A percentile compares a stretch with the other conserved stretches of the same genome.
These are phyloP conservation scores for Pisolithus sp. DNA, from an alignment of 768 basidiomycete genomes.

Conservation along the genomic window DNA sequence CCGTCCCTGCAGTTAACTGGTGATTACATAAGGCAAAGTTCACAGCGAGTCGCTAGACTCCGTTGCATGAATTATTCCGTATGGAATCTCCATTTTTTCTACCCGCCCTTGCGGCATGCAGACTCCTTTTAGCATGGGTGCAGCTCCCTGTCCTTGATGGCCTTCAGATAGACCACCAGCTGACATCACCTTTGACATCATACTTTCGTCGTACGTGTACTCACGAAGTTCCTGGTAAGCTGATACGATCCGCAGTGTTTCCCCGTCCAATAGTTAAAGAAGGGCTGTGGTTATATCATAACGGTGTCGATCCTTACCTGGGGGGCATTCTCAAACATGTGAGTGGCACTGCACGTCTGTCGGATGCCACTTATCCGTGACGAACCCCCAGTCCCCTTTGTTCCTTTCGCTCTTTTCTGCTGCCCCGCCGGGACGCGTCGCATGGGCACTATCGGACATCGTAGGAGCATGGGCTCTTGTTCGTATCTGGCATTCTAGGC, in stretches of 20 bases:
- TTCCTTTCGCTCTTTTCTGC: conserved; percentile 71
- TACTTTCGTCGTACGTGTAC: conserved; percentile 61
- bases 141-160: conserved; percentile 36
- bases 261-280: conserved; percentile 62
- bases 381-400: conserved; percentile 64
- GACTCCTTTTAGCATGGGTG: conserved; percentile 48
- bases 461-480: conserved; percentile 64
- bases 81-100: conserved; percentile 23
- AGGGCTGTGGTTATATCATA: conserved; percentile 73
- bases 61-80: neutral
- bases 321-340: conserved; percentile 87
- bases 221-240: neutral
- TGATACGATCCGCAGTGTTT: conserved; percentile 1
- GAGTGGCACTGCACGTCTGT: conserved; percentile 20
- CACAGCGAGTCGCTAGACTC: too few relatives aligned
- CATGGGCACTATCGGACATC: conserved; percentile 71
- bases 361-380: neutral
- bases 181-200: conserved; percentile 78
- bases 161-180: conserved; percentile 65
- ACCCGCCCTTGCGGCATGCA: conserved; percentile 37
- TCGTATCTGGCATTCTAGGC: conserved; percentile 60
- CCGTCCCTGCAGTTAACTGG: too few relatives aligned
- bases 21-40: too few relatives aligned
- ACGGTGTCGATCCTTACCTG: conserved; percentile 81
- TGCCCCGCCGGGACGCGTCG: conserved; percentile 48